phyloP scores from a whole-genome alignment of 495 filamentous ascomycete genomes.

The Ascodesmis nigricans region DNA sequence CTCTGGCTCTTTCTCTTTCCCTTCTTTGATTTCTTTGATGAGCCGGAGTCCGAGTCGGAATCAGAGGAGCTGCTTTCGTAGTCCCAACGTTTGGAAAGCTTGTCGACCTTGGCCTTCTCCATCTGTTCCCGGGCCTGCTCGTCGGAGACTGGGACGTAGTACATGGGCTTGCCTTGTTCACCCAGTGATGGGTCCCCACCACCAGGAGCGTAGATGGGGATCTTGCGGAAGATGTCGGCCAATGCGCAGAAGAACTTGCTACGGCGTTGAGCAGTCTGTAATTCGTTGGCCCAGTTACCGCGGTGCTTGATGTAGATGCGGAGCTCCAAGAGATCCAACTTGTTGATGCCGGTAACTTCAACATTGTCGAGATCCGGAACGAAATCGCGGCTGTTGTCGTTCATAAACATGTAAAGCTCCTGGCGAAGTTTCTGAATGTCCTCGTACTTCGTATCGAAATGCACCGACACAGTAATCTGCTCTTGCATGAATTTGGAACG shows the following conservation, averaged over 20 bases:
- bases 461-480: conserved; percentile 27
- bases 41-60: conserved; percentile 7
- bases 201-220: conserved; percentile 70
- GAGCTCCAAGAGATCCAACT: conserved; percentile 73
- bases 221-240: conserved; percentile 58
- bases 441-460: conserved; percentile 64
- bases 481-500: conserved; percentile 85
- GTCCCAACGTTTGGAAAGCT: conserved; percentile 37
- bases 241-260: conserved; percentile 96
- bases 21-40: conserved; percentile 8
- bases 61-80: conserved; percentile 5
- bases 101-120: conserved; percentile 35
- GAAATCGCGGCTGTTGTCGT: conserved; percentile 83
- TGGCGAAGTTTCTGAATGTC: conserved; percentile 61
- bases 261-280: conserved; percentile 55
- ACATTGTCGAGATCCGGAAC: conserved; percentile 61
- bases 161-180: conserved; percentile 44
- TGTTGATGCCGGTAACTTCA: conserved; percentile 53
- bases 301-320: conserved; percentile 74
- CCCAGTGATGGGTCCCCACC: conserved; percentile 40
- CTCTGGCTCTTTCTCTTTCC: conserved; percentile 6
- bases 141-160: conserved; percentile 50
- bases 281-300: conserved; percentile 88
- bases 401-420: conserved; percentile 68
- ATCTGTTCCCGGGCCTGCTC: conserved; percentile 36